phyloP scores from a whole-genome alignment of 768 basidiomycete genomes.

The Leucocoprinus leucothites region DNA sequence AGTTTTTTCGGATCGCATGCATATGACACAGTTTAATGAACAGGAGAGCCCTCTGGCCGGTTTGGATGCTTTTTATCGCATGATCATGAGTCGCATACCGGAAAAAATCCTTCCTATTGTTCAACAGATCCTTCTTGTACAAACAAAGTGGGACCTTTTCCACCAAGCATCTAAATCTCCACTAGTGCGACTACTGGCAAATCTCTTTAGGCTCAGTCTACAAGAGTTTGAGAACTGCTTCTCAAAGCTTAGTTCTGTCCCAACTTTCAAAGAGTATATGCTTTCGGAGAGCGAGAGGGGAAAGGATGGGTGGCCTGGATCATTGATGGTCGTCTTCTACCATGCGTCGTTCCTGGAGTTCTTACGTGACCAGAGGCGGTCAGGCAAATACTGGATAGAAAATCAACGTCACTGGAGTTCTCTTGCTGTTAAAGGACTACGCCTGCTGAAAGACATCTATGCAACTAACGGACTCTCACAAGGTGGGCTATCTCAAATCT shows the following conservation, averaged over 20 bases:
- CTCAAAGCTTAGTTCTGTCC: neutral
- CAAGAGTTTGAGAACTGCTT: neutral
- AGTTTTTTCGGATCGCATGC: neutral
- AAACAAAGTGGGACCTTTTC: too few relatives aligned
- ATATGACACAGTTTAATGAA: neutral
- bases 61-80: neutral
- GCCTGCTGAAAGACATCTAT: too few relatives aligned
- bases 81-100: neutral
- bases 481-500: too few relatives aligned
- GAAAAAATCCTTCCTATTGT: neutral
- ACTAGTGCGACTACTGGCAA: too few relatives aligned
- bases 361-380: neutral
- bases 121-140: too few relatives aligned
- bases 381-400: neutral
- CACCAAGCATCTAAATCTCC: too few relatives aligned
- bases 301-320: neutral
- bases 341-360: slow-evolving; percentile 8
- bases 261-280: neutral
- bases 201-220: too few relatives aligned
- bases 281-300: neutral
- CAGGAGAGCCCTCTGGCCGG: neutral
- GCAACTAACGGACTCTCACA: too few relatives aligned
- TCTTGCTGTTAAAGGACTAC: too few relatives aligned
- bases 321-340: neutral
- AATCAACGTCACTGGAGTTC: neutral